Evolutionary conservation across 2,329 filamentous ascomycete species (phyloP), one percentile per base, ranked within the genome.

Genomic region (Akanthomyces lecanii): DNA sequence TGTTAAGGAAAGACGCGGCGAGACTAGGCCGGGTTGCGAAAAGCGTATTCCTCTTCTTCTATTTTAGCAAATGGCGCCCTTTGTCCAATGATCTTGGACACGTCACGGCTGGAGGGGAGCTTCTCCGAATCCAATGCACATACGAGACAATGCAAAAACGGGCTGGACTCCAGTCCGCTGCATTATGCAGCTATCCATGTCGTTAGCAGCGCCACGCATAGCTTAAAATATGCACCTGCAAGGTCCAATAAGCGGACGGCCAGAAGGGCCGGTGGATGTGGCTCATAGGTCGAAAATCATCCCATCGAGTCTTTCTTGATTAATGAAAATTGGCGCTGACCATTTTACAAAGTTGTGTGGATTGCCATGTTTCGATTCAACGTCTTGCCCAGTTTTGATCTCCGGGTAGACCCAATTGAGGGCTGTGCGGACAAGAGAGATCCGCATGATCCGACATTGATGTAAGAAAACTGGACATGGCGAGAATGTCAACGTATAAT

Each of bases 191-290:
- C 28, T 25, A 58, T 58, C 55, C 55, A 58, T 58, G 55, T 58
- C 44, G 12, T 48, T 58, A 58, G 30, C 30, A 58, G 55, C 55
- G 55, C 55, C 55, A 50, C 44, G 6, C 30, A 58, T 30, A 58
- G 44, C 55, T 58, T 56, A 56, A 56, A 50, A 48, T 48, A 58
- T 48, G 44, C 54, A 57, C 28, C 52, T 40, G 33, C 53, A 55
- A 44, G 38, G 53, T 40, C 40, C 25, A 45, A 56, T 30, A 33
- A 7, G 38, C 40, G 10, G 40, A 11, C 16, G 40, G 10, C 16
- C 23, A 21, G 21, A 21, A 21, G 21, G 21, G 21, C 21, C 21
- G 21, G 21, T 2, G 5, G 6, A 38, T 16, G 44, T 14, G 44
- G 42, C 44, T 50, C n/a, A 50, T 58, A 38, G 44, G 44, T 28